These are phyloP conservation scores for Acanthamoeba triangularis DNA, from an alignment of 208 protist species.

Conservation along the genomic window DNA sequence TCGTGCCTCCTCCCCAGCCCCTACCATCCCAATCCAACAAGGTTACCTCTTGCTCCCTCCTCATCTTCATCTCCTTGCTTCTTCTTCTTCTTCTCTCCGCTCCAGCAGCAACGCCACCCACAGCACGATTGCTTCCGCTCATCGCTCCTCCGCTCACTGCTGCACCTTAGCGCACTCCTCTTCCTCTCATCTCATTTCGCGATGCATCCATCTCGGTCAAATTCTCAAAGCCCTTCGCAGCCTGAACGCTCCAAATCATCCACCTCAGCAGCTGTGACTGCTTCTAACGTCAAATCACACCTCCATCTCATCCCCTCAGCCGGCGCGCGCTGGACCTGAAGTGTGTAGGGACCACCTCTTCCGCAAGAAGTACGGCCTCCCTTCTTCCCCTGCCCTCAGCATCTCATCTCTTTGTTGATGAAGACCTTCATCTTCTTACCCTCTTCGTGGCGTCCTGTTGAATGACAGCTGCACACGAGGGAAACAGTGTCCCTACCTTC, in stretches of 20 bases:
- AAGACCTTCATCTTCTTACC: neutral
- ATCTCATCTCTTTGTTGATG: neutral
- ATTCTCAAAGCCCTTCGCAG: neutral
- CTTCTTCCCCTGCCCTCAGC: neutral
- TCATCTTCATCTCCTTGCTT: slow-evolving; percentile 8
- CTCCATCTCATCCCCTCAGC: slow-evolving; percentile 46
- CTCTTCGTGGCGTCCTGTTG: neutral
- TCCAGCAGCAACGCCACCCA: neutral
- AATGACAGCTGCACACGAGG: slow-evolving; percentile 44
- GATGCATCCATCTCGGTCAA: neutral
- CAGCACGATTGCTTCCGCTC: neutral
- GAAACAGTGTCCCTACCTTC: slow-evolving; percentile 63
- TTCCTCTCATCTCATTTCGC: neutral
- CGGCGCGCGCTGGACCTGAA: slow-evolving; percentile 48
- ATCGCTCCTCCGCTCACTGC: slow-evolving; percentile 12
- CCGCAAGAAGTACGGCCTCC: slow-evolving; percentile 32
- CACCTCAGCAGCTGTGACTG: neutral
- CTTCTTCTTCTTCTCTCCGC: neutral
- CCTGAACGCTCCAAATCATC: neutral
- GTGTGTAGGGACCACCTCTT: slow-evolving; percentile 71
- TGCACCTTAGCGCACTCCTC: neutral
- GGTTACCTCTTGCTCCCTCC: slow-evolving; percentile 4
- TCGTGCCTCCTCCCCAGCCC: slow-evolving; percentile 39
- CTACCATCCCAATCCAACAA: slow-evolving; percentile 41
- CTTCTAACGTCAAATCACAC: neutral